These are phyloP conservation scores for Marchantia paleacea DNA, from an alignment of 225 moss, liverwort and hornwort genomes.

Conservation along the genomic window DNA sequence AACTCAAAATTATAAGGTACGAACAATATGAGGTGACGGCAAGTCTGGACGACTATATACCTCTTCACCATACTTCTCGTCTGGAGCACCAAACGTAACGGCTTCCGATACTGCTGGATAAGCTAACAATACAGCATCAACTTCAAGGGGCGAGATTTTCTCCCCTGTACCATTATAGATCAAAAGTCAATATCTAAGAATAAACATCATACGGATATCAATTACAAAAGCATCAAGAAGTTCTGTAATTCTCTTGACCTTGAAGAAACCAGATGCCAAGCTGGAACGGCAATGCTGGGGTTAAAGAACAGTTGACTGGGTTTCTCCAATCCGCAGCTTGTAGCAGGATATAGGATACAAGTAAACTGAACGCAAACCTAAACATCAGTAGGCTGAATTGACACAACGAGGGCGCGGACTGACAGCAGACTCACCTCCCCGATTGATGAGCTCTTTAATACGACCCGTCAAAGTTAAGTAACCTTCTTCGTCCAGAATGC, in stretches of 20 bases:
- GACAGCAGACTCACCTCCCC: constrained; percentile 65
- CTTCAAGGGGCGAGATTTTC: constrained; percentile 91
- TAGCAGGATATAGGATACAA: background rate
- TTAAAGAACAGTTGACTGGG: too few species aligned
- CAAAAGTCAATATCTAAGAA: too few species aligned
- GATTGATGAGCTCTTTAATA: constrained; percentile 95
- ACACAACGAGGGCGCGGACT: background rate
- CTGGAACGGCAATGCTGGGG: too few species aligned
- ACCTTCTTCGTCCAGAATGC: constrained; percentile 79
- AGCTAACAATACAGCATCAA: constrained; percentile 83
- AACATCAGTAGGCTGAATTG: background rate
- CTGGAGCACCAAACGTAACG: constrained; percentile 87
- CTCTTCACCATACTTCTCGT: constrained; percentile 97
- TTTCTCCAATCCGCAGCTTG: too few species aligned
- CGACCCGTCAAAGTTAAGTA: constrained; percentile 91
- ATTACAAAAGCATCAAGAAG: too few species aligned
- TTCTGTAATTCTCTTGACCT: too few species aligned
- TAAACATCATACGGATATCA: too few species aligned
- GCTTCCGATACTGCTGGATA: constrained; percentile 89
- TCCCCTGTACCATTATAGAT: constrained; percentile 58
- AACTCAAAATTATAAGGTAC: too few species aligned
- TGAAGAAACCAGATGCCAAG: too few species aligned
- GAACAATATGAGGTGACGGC: background rate
- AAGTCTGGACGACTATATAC: constrained; percentile 29
- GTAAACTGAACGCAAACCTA: background rate